Evolutionary conservation across 1,139 yeast species (phyloP), one percentile per base, ranked within the genome.

Genomic region (Scheffersomyces quercinus): DNA sequence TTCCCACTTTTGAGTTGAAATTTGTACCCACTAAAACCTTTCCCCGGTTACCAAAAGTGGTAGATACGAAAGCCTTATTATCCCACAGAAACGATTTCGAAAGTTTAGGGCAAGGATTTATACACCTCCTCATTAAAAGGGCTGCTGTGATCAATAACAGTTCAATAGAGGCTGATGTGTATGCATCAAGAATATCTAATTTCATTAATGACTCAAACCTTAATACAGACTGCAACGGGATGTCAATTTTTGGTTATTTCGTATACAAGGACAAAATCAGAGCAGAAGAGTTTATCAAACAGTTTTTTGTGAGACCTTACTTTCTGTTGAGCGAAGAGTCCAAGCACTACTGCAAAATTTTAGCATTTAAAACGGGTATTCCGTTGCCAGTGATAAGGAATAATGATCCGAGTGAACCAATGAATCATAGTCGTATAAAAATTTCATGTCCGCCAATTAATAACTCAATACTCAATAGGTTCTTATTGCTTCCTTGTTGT

Each of bases 231-330:
- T 31, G 35, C 8, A 31, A 31, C 12, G 35, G 35, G 20, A 31
- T 31, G 35, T 31, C 36, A 4, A 33, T 41, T 13, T 38, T 47
- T 15, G 36, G 36, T 29, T 30, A 28, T 12, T n/a, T 39, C 29
- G 43, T 40, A 9, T 11, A 14, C 7, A 16, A 36, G 5, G 43
- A 42, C 28, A 34, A 35, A n/a, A 13, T 13, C 3, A 35, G 28
- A 7, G 46, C 46, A n/a, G 46, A 46, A 29, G 10, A 24, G 3
- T 40, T 32, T 24, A 40, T 46, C 8, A 28, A 11, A 12, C 15
- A 13, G 11, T 46, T 33, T 32, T 46, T 46, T 29, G 29, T 36
- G 6, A 28, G 38, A 8, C 33, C 15, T 24, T 39, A 42, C 6
- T 12, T 8, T 6, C 26, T 9, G 10, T 29, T 43, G 29, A 28